Evolutionary conservation across 805 yeast species (phyloP), one percentile per base, ranked within the genome.

Genomic region (Scheffersomyces amazonensis): DNA sequence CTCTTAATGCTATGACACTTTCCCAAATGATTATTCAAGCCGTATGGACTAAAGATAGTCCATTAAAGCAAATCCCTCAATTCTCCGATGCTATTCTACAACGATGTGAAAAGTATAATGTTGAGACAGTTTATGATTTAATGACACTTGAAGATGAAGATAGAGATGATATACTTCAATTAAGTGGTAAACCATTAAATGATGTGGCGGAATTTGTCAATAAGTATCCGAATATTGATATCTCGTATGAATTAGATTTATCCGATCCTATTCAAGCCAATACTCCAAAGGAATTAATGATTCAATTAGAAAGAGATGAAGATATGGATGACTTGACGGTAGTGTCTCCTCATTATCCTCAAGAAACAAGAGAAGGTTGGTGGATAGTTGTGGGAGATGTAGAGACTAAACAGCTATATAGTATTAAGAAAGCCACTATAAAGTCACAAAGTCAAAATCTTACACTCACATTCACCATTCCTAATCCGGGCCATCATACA

Each of bases 1-100:
- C 95, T 0, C 71, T 87, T 47, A 72, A 75, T 32, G 91, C 87
- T 0, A 86, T 93, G 86, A 97, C 93, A 54, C 55, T 89, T 36
- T 75, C 85, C 1, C 99, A 93, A 55, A 86, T 88, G 95, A 62
- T 87, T 5, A 78, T 83, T 1, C 98, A 91, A 57, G 95, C 85
- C 1, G 66, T 86, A 18, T 88, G 96, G 95, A 86, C 80, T 47
- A 69, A 79, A 6, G 96, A 86, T 39, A 76, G 77, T 34, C 83
- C 93, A 2, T 70, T 91, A 52, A 78, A 76, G 49, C 99, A 91
- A 60, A 69, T 91, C 24, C 99, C 99, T 2, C 74, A 66, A 49
- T 77, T 89, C 37, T 54, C 50, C 30, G 66, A 67, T 32, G 71
- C 60, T 1, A 70, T 81, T 11, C 55, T 87, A 28, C 60, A 63